A percentile compares a stretch with the other conserved stretches of the same genome.
These are phyloP conservation scores for Crithidia expoeki DNA, from an alignment of 208 protist genomes.

Conservation along the genomic window DNA sequence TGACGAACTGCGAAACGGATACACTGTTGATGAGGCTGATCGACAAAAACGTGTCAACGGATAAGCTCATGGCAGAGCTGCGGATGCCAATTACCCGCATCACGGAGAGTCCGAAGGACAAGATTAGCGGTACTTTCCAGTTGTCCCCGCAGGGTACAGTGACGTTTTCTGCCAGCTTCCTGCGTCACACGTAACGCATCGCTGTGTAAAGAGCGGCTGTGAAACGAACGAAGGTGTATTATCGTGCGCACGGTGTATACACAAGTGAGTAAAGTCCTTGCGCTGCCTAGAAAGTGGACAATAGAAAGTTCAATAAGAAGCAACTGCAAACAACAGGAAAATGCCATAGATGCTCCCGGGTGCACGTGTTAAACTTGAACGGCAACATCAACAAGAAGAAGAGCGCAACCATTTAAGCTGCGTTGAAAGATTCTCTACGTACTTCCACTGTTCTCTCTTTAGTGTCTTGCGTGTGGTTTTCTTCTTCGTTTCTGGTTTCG, in stretches of 20 bases:
- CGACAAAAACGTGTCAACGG: slow-evolving; percentile 69
- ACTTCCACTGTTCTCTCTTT: too few relatives aligned
- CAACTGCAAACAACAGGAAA: too few relatives aligned
- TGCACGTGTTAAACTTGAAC: too few relatives aligned
- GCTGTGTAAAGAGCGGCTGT: background rate
- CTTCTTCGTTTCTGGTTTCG: too few relatives aligned
- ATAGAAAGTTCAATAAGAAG: too few relatives aligned
- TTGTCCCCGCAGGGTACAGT: slow-evolving; percentile 63
- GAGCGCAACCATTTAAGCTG: too few relatives aligned
- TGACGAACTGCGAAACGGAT: slow-evolving; percentile 46
- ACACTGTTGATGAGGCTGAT: slow-evolving; percentile 54
- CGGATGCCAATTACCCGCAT: slow-evolving; percentile 44
- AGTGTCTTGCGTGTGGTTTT: too few relatives aligned
- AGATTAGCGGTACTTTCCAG: slow-evolving; percentile 44
- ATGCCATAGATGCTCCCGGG: too few relatives aligned
- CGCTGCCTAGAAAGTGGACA: too few relatives aligned
- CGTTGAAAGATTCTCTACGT: too few relatives aligned
- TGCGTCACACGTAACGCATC: slow-evolving; percentile 36
- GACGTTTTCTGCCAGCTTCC: slow-evolving; percentile 41
- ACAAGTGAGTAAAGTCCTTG: background rate
- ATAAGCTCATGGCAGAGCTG: slow-evolving; percentile 67
- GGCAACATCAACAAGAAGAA: too few relatives aligned
- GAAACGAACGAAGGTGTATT: background rate
- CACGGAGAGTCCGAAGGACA: slow-evolving; percentile 21
- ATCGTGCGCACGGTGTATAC: background rate